Evolutionary conservation across 169 alveolate species (phyloP).

Genomic region (Cystoisospora suis): DNA sequence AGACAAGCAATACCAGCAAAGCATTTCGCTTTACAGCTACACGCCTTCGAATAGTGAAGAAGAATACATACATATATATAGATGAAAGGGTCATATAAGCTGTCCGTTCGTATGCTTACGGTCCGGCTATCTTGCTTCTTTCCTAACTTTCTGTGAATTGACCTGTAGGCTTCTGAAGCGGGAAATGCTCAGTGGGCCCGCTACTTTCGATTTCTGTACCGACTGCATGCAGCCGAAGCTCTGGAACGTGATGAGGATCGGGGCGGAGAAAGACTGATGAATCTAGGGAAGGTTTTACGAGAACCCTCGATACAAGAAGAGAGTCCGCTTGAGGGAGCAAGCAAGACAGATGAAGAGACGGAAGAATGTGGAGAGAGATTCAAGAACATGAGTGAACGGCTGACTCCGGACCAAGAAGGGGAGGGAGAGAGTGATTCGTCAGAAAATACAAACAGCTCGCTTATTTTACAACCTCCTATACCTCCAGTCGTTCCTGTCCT

Average conservation of each 20-base stretch:
- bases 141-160: too few relatives aligned
- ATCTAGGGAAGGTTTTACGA: too few relatives aligned
- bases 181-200: slow-evolving; percentile 32
- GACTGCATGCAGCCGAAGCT: slow-evolving; percentile 14
- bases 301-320: too few relatives aligned
- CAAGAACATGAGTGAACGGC: neutral
- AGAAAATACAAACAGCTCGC: neutral
- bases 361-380: neutral
- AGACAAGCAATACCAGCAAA: too few relatives aligned
- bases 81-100: too few relatives aligned
- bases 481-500: slow-evolving; percentile 8
- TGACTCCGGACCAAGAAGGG: neutral
- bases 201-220: slow-evolving; percentile 2
- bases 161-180: neutral
- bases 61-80: too few relatives aligned
- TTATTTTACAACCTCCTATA: neutral
- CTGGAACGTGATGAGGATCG: neutral
- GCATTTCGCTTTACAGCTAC: too few relatives aligned
- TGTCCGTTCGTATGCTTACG: too few relatives aligned
- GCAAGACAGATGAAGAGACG: neutral
- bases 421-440: neutral
- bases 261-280: too few relatives aligned
- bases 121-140: too few relatives aligned
- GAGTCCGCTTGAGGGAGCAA: neutral
- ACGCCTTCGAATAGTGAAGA: too few relatives aligned